Base-by-base conservation (phyloP, 192 early-diverging fungal species). In the Podila epicladia region DNA sequence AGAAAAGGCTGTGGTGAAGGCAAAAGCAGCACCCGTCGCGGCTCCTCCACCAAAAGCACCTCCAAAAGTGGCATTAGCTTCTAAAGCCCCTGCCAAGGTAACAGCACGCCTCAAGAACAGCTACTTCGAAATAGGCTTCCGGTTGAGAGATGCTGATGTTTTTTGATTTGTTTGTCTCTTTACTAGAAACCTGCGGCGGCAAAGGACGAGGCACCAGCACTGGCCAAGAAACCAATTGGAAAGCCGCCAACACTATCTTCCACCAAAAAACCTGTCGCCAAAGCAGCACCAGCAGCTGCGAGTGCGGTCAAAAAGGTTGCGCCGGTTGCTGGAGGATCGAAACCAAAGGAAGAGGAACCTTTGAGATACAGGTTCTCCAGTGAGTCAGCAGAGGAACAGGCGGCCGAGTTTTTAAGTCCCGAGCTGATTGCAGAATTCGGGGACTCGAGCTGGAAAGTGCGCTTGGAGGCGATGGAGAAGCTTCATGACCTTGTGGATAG, bases 1-100 rank as follows among this genome's bases (percentile, higher is more conserved):
- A 38, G 95, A 94, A 29, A 95, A 96, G 86, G 97, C 97, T 1
- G 94, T 92, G 0, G 88, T 95, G 17, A 91, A 92, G 64, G 89
- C 87, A 20, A 94, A 93, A 63, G 85, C 78, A 20, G 82, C 87
- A 7, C 68, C 90, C 2, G 87, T 86, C 20, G 73, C 31, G 15
- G 71, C 74, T 17, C 67, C 75, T 13, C 71, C 73, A n/a, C 74
- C 77, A 41, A 51, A 71, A 13, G 72, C 79, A 8, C 72, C 83
- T 17, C 67, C 87, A 24, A 82, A 82, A 50, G 72, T 82, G 13
- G 37, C 65, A 19, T 26, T 64, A 4, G 57, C 82, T 17, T 62
- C 83, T 28, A 73, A 83, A 48, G 60, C 82, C 5, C 55, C 55
- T 3, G 64, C 75, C 3, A 85, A 85, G 84, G 84, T 72, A 60